Evolutionary conservation across 345 rosid species (phyloP), one percentile per base, ranked within the genome.

Genomic region (Hypericum perforatum): DNA sequence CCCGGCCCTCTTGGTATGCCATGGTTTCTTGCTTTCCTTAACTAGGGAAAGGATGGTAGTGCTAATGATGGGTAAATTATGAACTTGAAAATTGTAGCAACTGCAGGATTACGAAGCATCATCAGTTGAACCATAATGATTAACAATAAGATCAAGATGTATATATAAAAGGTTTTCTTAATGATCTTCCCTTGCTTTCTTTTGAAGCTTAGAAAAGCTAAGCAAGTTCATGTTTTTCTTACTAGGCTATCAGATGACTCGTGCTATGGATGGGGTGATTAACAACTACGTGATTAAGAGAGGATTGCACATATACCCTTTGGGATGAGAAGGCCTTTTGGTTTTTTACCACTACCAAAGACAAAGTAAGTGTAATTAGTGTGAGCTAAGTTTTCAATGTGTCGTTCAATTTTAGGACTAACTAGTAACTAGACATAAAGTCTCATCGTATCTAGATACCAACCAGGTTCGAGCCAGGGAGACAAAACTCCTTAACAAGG

Each of bases 11-110:
- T 59, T 0, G 16, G 62, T 37, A 45, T 43, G 0, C 52, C 64
- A 41, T 54, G 52, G 3, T 56, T 49, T 1, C 49, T 45, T 7
- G 60, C 69, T 7, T 64, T 65, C 59, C 51, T 62, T 0, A 81
- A 65, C 83, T 81, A 75, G 0, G 69, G 70, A 0, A 79, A 77
- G 6, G 63, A 53, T 13, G 52, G 39, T n/a, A n/a, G n/a, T n/a
- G n/a, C n/a, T n/a, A n/a, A n/a, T n/a, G n/a, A n/a, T n/a, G n/a
- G n/a, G n/a, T 49, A 11, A 15, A 54, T 14, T 8, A 54, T 48
- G 40, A 57, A 57, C 48, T 44, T 58, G 46, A 57, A n/a, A n/a
- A n/a, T n/a, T n/a, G n/a, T 6, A 15, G 53, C 8, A 32, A 53
- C 37, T 8, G 37, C 43, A 43, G 37, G 67, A 56, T 16, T 53